Evolutionary conservation across 192 early-diverging fungal genomes (phyloP), one percentile per base, ranked within the genome.

Genomic region (Podila minutissima): DNA sequence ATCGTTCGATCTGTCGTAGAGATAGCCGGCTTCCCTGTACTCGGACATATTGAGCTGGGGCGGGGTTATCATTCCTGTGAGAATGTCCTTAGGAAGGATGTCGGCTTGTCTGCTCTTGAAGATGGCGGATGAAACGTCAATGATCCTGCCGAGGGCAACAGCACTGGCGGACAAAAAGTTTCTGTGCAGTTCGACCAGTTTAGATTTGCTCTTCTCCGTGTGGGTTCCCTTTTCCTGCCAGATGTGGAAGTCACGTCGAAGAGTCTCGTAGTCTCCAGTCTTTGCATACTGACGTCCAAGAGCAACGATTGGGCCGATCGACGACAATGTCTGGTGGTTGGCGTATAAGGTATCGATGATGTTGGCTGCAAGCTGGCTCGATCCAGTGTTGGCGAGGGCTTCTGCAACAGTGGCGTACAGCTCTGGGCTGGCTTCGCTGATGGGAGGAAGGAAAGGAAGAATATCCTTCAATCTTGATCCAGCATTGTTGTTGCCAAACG

Each of bases 221-320:
- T 19, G 59, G 15, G 28, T 61, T 1, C 69, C 75, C 15, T 68
- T 72, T 6, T 31, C 55, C 31, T 26, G 35, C 75, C 75, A 79
- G 2, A 72, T 9, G 20, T 67, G 66, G 28, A 55, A 58, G 46
- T 73, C 57, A 2, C 22, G 41, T 20, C 66, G 61, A 55, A 81
- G 61, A 5, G 66, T 51, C 33, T 73, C 77, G 69, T 73, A 81
- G 55, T 81, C 59, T 33, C 77, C 77, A 0, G 22, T 51, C 46
- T 73, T 81, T n/a, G 67, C 70, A 69, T 73, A 66, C n/a, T 73
- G 77, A 28, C 70, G 66, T 17, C 65, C 66, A 35, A 81, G 22
- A 3, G 77, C 65, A 1, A 67, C 55, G 22, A 81, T 59, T 1
- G 77, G 77, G 5, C 9, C 15, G 59, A 69, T 69, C 1, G 71